Base-by-base conservation (phyloP, 2,329 filamentous ascomycete species). In the Pyrenophora tritici-repentis region DNA sequence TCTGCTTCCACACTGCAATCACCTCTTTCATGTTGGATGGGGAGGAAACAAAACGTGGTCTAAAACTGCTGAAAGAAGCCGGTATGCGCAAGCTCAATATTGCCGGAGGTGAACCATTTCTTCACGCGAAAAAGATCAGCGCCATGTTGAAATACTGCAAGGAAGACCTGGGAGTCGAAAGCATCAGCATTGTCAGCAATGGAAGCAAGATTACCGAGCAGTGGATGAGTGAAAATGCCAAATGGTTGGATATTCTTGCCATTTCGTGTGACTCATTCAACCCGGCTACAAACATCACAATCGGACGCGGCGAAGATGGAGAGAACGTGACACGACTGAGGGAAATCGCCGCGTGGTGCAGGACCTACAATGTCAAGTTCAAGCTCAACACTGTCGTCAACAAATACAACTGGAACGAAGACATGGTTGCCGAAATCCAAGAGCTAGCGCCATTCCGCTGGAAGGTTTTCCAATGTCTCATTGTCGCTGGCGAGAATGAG, bases 51-150 rank as follows among this genome's bases (percentile, higher is more conserved):
- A 36, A 20, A 36, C 18, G 34, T 16, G 34, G 34, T 13, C 9
- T 20, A 4, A 36, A 36, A 20, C 16, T 36, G 8, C 42, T 51
- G 31, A 46, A 36, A 17, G 24, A 51, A 17, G 42, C 42, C 2
- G 48, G 48, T 14, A 51, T 51, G 48, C 48, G 36, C 13, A 51
- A 51, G 14, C 37, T 47, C 24, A 47, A 51, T 12, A 42, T 47
- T 16, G 48, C 48, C 6, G 42, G 37, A 2, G 42, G 48, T 12
- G 48, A 51, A 20, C 48, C 37, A 10, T 51, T 47, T 12, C 42
- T 51, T 6, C 31, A 51, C 26, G 32, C 48, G 6, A 32, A 47
- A n/a, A 12, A 41, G n/a, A 36, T 47, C 35, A 34, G 42, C 4
- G 14, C 10, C 12, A n/a, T 51, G 17, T 32, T 51, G 6, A n/a